A percentile compares a stretch with the other conserved stretches of the same genome.
Conservation (phyloP, 2,329 filamentous ascomycete genomes). For the Allantophomopsis cytisporea region DNA sequence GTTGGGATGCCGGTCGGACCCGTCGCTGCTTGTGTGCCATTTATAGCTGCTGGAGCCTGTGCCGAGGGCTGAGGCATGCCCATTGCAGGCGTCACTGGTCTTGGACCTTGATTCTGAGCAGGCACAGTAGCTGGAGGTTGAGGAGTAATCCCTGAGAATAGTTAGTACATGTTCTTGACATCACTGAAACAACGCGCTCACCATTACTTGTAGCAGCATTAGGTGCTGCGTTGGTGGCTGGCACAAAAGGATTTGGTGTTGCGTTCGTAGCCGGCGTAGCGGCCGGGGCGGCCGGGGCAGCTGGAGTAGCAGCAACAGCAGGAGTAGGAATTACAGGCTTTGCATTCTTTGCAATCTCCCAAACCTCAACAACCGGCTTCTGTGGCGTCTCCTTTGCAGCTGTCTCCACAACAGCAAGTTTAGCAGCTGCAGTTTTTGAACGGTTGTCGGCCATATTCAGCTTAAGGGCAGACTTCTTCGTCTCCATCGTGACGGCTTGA, state of each 20-base stretch:
- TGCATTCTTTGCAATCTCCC: conserved; percentile 62
- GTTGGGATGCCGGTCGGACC: not conserved
- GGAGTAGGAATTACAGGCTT: conserved; percentile 27
- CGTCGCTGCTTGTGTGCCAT: not conserved
- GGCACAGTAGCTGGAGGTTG: conserved; percentile 2
- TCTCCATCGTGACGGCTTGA: conserved; percentile 56
- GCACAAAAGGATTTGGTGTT: not conserved
- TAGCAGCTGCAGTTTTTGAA: conserved; percentile 48
- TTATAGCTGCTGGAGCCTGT: not conserved
- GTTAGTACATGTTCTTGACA: no score
- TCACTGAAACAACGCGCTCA: not conserved
- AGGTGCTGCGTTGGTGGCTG: not conserved
- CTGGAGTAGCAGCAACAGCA: conserved; percentile 5
- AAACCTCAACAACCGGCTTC: conserved; percentile 74
- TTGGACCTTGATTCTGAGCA: not conserved
- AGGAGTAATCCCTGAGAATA: no score
- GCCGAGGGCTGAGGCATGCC: conserved; percentile 1
- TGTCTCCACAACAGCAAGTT: conserved; percentile 65
- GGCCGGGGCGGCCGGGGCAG: conserved; percentile 2
- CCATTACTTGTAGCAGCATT: not conserved
- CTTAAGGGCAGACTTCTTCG: conserved; percentile 61
- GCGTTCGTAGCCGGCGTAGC: not conserved
- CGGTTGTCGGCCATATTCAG: conserved; percentile 71
- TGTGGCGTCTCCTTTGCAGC: conserved; percentile 79
- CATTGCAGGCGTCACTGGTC: not conserved